Conservation (phyloP, 805 yeast genomes). For the Nakazawaea populi region DNA sequence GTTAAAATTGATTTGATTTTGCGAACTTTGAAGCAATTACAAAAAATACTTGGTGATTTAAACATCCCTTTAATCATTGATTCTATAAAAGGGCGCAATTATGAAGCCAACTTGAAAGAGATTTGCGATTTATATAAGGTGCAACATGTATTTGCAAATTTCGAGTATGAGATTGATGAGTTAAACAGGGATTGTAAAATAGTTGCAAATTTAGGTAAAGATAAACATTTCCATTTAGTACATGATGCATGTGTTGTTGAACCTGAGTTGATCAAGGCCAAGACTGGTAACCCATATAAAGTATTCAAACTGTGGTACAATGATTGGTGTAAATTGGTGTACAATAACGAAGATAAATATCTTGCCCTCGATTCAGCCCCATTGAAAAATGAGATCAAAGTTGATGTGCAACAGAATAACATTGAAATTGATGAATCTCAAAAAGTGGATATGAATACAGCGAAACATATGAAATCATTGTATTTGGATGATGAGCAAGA, state of each 20-base stretch:
- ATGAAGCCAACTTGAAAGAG: slow-evolving; percentile 18
- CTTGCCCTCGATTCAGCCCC: slow-evolving; percentile 12
- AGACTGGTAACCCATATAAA: slow-evolving; percentile 31
- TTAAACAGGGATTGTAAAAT: slow-evolving; percentile 24
- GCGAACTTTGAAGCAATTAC: slow-evolving; percentile 26
- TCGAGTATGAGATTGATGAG: slow-evolving; percentile 41
- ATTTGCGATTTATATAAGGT: slow-evolving; percentile 22
- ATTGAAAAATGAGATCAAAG: background rate
- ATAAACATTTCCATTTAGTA: slow-evolving; percentile 20
- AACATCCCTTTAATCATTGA: slow-evolving; percentile 31
- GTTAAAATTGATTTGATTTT: slow-evolving; percentile 34
- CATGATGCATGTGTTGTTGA: slow-evolving; percentile 37
- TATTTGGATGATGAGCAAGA: slow-evolving; percentile 30
- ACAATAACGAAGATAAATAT: slow-evolving; percentile 10
- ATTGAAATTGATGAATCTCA: background rate
- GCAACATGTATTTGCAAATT: slow-evolving; percentile 28
- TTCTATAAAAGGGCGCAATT: slow-evolving; percentile 18
- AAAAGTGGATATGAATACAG: background rate
- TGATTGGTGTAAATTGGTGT: slow-evolving; percentile 29
- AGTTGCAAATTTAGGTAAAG: slow-evolving; percentile 12
- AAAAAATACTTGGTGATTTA: slow-evolving; percentile 22
- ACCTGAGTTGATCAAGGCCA: slow-evolving; percentile 31
- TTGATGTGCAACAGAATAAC: background rate
- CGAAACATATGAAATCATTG: slow-evolving; percentile 17
- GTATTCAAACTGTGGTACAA: slow-evolving; percentile 41